phyloP scores from a whole-genome alignment of 2,329 filamentous ascomycete species.

The Plenodomus biglobosus region DNA sequence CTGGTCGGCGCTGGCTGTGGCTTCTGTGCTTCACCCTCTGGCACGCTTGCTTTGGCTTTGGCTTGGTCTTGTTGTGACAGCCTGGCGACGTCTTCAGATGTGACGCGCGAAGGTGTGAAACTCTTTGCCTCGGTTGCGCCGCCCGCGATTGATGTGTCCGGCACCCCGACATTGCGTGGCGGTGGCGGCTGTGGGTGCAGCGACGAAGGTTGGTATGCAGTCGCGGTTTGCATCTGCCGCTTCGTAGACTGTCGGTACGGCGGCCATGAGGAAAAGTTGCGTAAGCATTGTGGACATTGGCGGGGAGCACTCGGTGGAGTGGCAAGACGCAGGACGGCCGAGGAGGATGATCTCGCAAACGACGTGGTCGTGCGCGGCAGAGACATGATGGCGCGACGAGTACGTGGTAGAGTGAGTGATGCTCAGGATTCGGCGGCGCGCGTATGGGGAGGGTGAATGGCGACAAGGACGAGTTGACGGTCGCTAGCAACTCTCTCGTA shows the following conservation, averaged over 20 bases:
- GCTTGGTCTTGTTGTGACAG: constrained; percentile 30
- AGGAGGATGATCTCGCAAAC: constrained; percentile 28
- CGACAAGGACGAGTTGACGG: constrained; percentile 14
- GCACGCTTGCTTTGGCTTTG: constrained; percentile 52
- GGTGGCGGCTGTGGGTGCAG: constrained; percentile 57
- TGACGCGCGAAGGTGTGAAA: constrained; percentile 48
- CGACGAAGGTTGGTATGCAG: constrained; percentile 63
- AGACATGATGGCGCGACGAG: constrained; percentile 30
- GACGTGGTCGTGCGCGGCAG: constrained; percentile 29
- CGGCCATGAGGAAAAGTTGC: constrained; percentile 48
- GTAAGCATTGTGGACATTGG: constrained; percentile 49
- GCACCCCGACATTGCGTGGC: constrained; percentile 59
- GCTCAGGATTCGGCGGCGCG: not conserved
- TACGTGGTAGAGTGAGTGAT: not conserved
- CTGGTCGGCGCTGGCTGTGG: constrained; percentile 50
- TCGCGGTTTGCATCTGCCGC: constrained; percentile 62
- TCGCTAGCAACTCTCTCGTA: constrained; percentile 18
- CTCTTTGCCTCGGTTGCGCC: constrained; percentile 52
- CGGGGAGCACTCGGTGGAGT: constrained; percentile 25
- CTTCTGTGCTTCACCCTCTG: constrained; percentile 69
- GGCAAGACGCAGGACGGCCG: constrained; percentile 31
- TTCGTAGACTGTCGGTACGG: constrained; percentile 40
- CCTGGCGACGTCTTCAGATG: constrained; percentile 26
- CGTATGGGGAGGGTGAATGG: constrained; percentile 7
- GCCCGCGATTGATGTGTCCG: constrained; percentile 63